phyloP scores from a whole-genome alignment of 176 grass and related monocot species.

The Zea mays region DNA sequence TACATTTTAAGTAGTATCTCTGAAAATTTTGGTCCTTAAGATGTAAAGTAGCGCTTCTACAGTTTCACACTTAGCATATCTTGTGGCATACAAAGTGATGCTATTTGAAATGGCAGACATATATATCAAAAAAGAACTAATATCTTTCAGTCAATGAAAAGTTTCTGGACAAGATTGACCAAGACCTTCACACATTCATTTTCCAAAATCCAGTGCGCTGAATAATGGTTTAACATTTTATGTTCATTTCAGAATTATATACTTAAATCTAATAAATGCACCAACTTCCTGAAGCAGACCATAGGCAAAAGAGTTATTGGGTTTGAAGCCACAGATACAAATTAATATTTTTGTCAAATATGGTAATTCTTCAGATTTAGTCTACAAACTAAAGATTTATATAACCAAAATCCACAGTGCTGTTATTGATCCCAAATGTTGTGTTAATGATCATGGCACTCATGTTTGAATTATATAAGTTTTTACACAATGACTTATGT shows the following conservation, averaged over 20 bases:
- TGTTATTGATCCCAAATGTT: not conserved
- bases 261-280: not conserved
- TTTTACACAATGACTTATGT: constrained; percentile 1
- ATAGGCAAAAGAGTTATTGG: not conserved
- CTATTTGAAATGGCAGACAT: not conserved
- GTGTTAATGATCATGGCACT: not conserved
- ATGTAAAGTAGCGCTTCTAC: not conserved
- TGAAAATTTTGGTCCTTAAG: not conserved
- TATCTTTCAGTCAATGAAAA: not conserved
- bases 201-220: not conserved
- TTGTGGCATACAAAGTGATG: not conserved
- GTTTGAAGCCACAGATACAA: not conserved
- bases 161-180: not conserved
- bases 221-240: constrained; percentile 3
- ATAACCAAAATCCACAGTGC: not conserved
- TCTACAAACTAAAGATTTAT: not conserved
- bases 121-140: not conserved
- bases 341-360: not conserved
- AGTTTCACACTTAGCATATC: not conserved
- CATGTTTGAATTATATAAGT: not conserved
- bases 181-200: not conserved
- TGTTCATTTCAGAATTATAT: not conserved
- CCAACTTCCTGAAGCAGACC: constrained; percentile 3
- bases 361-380: not conserved
- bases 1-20: not conserved